Percentiles rank a stretch among this genome's conserved stretches.
phyloP scores from a whole-genome alignment of 441 rosid genomes.

The Euphorbia schlechtendalii region DNA sequence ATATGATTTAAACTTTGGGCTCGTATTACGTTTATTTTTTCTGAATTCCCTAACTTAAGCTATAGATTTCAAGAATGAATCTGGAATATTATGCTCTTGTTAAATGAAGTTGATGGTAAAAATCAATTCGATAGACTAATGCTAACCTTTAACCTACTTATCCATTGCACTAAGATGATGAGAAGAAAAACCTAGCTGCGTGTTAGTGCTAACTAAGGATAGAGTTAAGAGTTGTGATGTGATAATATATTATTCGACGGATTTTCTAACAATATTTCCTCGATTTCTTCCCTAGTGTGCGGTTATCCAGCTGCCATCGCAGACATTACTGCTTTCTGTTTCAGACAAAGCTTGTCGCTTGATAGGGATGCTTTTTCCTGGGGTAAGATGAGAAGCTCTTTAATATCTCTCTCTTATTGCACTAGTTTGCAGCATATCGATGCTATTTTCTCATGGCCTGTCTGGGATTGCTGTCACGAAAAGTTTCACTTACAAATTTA shows the following conservation, averaged over 20 bases:
- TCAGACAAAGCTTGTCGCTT: slow-evolving; percentile 91
- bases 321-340: slow-evolving; percentile 88
- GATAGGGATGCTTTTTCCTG: slow-evolving; percentile 98
- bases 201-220: no score
- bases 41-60: not conserved
- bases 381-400: slow-evolving; percentile 73
- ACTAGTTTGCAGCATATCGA: not conserved
- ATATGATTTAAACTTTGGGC: not conserved
- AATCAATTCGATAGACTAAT: no score
- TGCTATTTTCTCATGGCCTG: no score
- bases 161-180: not conserved
- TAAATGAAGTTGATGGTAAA: no score
- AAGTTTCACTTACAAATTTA: no score
- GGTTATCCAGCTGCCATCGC: slow-evolving; percentile 91
- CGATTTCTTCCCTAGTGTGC: slow-evolving; percentile 65
- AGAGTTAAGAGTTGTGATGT: no score
- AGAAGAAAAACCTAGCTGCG: not conserved
- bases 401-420: not conserved
- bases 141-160: no score
- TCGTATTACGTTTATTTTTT: not conserved
- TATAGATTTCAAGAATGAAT: not conserved
- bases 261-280: slow-evolving; percentile 24
- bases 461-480: no score
- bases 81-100: not conserved
- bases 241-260: slow-evolving; percentile 11